These are phyloP conservation scores for Musa schizocarpa DNA, from an alignment of 176 grass and related monocot species.

Conservation along the genomic window DNA sequence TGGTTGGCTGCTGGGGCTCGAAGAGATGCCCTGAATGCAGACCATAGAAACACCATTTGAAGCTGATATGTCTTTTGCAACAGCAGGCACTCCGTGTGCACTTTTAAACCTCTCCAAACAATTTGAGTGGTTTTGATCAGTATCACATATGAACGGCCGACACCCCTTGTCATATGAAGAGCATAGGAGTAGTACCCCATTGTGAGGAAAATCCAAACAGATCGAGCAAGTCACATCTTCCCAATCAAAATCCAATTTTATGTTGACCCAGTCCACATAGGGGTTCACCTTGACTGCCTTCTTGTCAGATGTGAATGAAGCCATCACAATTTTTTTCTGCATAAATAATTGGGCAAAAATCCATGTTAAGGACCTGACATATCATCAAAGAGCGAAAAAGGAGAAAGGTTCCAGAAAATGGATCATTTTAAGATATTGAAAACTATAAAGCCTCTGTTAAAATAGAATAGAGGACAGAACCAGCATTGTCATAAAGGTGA, in stretches of 20 bases:
- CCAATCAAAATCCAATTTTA: constrained; percentile 54
- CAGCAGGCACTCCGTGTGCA: constrained; percentile 51
- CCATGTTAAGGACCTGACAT: background rate
- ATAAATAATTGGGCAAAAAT: background rate
- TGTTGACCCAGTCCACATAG: constrained; percentile 33
- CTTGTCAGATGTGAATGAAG: constrained; percentile 46
- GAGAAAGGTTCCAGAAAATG: background rate
- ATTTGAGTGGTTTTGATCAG: constrained; percentile 84
- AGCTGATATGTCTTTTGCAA: constrained; percentile 42
- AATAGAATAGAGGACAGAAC: background rate
- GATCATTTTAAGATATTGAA: background rate
- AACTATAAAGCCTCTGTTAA: background rate
- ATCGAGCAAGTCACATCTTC: constrained; percentile 90
- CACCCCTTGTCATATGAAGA: constrained; percentile 82
- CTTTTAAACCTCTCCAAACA: constrained; percentile 83
- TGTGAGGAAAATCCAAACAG: constrained; percentile 87
- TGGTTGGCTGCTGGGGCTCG: constrained; percentile 53
- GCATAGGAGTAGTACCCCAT: constrained; percentile 65
- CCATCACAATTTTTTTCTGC: constrained; percentile 24
- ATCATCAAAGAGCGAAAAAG: background rate
- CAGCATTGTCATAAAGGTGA: background rate
- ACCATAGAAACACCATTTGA: constrained; percentile 43
- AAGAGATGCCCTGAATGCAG: constrained; percentile 57
- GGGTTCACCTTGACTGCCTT: constrained; percentile 38
- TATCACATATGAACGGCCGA: constrained; percentile 85